Evolutionary conservation across 805 yeast genomes (phyloP).

Genomic region (Hanseniaspora occidentalis): DNA sequence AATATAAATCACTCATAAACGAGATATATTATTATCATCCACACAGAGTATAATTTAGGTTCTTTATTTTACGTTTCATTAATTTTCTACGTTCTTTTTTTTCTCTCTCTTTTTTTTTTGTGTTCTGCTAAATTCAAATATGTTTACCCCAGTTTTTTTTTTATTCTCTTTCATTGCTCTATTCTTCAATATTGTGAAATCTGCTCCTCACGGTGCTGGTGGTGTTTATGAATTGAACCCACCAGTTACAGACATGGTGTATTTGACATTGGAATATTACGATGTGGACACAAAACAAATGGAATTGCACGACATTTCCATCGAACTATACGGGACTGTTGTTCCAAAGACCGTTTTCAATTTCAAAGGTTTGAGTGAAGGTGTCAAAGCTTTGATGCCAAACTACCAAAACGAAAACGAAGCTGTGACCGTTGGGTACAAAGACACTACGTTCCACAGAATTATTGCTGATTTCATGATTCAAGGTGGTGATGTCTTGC

Average conservation of each 20-base stretch:
- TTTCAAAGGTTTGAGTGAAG: constrained; percentile 38
- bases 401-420: constrained; percentile 14
- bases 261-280: constrained; percentile 17
- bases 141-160: background rate
- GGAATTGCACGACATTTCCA: constrained; percentile 25
- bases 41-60: too few species aligned
- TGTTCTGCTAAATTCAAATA: background rate
- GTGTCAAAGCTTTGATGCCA: constrained; percentile 27
- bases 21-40: too few species aligned
- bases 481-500: constrained; percentile 81
- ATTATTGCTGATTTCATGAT: constrained; percentile 64
- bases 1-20: too few species aligned
- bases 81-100: too few species aligned
- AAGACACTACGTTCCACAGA: constrained; percentile 57
- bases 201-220: background rate
- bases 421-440: constrained; percentile 30
- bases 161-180: background rate
- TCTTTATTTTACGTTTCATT: too few species aligned
- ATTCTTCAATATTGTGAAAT: background rate
- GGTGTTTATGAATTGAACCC: constrained; percentile 23
- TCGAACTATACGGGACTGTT: constrained; percentile 55
- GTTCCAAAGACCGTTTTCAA: constrained; percentile 54
- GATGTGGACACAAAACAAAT: constrained; percentile 11
- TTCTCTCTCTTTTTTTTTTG: too few species aligned
- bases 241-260: constrained; percentile 19